phyloP scores from a whole-genome alignment of 192 early-diverging fungal species.

The Mortierella claussenii region DNA sequence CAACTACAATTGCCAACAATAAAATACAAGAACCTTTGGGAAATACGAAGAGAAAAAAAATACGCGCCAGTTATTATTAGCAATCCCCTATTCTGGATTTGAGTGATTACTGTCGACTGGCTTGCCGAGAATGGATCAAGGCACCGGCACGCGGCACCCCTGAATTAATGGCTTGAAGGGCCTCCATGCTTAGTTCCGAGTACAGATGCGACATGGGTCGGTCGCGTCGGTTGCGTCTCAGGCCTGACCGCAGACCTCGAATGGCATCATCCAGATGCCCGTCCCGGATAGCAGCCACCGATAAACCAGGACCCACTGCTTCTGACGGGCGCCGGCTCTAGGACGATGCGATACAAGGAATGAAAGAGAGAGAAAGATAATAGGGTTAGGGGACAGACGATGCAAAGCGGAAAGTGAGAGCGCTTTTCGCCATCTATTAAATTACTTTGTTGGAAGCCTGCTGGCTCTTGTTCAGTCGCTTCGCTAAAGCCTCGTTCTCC shows the following conservation, averaged over 20 bases:
- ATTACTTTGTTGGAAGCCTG: constrained; percentile 13
- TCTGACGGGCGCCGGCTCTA: constrained; percentile 33
- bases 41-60: not conserved
- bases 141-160: constrained; percentile 28
- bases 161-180: constrained; percentile 31
- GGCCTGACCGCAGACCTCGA: constrained; percentile 40
- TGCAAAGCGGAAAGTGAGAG: not conserved
- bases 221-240: constrained; percentile 36
- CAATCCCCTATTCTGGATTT: too few relatives aligned
- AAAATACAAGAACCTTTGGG: constrained; percentile 15
- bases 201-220: constrained; percentile 54
- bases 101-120: constrained; percentile 31
- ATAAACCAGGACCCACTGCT: constrained; percentile 7
- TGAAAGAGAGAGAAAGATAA: not conserved
- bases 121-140: constrained; percentile 37
- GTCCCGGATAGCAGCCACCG: constrained; percentile 36
- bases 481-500: constrained; percentile 53
- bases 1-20: constrained; percentile 19
- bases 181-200: constrained; percentile 46
- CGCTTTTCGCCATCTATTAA: not conserved
- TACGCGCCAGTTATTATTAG: too few relatives aligned
- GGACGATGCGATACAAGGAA: not conserved
- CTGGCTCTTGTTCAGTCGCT: constrained; percentile 32
- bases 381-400: not conserved
- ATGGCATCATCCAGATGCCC: constrained; percentile 57